Evolutionary conservation across 805 yeast species (phyloP).

Genomic region (Candida caryicola): DNA sequence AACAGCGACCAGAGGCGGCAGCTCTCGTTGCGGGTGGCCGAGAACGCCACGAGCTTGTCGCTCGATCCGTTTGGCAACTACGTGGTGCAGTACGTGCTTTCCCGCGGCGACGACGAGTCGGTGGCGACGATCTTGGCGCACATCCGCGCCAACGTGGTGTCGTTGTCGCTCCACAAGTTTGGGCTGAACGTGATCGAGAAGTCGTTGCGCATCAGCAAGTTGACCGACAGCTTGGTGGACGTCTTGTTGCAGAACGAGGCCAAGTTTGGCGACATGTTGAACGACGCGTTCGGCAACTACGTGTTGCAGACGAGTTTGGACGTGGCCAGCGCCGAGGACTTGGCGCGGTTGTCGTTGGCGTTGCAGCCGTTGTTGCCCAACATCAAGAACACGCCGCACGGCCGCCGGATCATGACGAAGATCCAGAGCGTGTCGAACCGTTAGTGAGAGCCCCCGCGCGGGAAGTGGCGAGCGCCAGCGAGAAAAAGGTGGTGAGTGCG

Average conservation of each 20-base stretch:
- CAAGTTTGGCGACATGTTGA: slow-evolving; percentile 43
- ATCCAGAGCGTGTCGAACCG: too few species aligned
- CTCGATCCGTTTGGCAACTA: slow-evolving; percentile 96
- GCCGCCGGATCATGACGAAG: slow-evolving; percentile 85
- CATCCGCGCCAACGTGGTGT: slow-evolving; percentile 35
- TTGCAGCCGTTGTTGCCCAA: slow-evolving; percentile 75
- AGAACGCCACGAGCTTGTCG: slow-evolving; percentile 64
- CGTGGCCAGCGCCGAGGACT: slow-evolving; percentile 50
- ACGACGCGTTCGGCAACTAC: slow-evolving; percentile 60
- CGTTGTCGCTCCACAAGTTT: slow-evolving; percentile 56
- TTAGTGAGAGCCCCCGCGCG: too few species aligned
- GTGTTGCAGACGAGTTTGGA: slow-evolving; percentile 59
- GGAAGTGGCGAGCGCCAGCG: too few species aligned
- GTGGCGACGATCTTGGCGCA: slow-evolving; percentile 34
- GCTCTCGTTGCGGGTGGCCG: slow-evolving; percentile 66
- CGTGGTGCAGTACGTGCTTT: slow-evolving; percentile 88
- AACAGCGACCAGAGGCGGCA: slow-evolving; percentile 62
- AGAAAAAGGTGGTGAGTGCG: too few species aligned
- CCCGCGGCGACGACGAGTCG: slow-evolving; percentile 42
- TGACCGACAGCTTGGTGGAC: slow-evolving; percentile 44
- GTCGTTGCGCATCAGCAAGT: slow-evolving; percentile 45
- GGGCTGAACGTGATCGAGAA: slow-evolving; percentile 47
- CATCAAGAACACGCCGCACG: slow-evolving; percentile 89
- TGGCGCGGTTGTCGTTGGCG: slow-evolving; percentile 51
- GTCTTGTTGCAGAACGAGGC: slow-evolving; percentile 37